Base-by-base conservation (phyloP, 345 rosid genomes). In the Aquilaria malaccensis region DNA sequence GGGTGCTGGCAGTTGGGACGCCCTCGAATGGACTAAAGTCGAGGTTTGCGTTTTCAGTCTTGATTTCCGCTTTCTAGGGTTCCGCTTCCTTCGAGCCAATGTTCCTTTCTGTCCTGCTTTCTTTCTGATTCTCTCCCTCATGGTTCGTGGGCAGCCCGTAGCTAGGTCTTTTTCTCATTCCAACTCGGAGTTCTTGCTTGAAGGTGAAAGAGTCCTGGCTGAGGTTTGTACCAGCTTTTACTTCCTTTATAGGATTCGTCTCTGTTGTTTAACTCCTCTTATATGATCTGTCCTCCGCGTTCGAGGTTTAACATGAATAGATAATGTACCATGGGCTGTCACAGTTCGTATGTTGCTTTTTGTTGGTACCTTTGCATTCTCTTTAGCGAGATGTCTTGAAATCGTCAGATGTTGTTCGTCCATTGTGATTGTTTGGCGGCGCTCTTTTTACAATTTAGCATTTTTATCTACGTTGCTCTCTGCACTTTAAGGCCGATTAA, bases 1-100 rank as follows among this genome's bases (percentile, higher is more conserved):
- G 30, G 83, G 80, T 58, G 72, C 83, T 53, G 88, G 86, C 54
- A 81, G 92, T 74, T 92, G 96, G 96, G 91, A 88, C 69, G 81
- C 80, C 49, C 79, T 89, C 64, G 98, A 85, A 67, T 92, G 96
- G 96, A 80, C 81, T 69, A 76, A 89, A 79, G 46, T 70, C 56
- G 98, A 89, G 74, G 96, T 86, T 55, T 62, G 52, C 58, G 6
- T 33, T 14, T 32, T 33, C 7, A 9, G 7, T 59, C 43, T 55
- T 45, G 53, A 6, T 54, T 62, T 30, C 2, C 67, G 65, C 45
- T 55, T 78, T 70, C 47, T 60, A 65, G 58, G 65, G 50, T 67
- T 72, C 54, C 51, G 46, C 29, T 60, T 30, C 13, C 37, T 10
- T 31, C 11, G 2, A 9, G 58, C 3, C 22, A 10, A 10, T 10